A percentile compares a stretch with the other conserved stretches of the same genome.
Conservation (phyloP, 1,139 yeast genomes). For the Pichia inconspicua region DNA sequence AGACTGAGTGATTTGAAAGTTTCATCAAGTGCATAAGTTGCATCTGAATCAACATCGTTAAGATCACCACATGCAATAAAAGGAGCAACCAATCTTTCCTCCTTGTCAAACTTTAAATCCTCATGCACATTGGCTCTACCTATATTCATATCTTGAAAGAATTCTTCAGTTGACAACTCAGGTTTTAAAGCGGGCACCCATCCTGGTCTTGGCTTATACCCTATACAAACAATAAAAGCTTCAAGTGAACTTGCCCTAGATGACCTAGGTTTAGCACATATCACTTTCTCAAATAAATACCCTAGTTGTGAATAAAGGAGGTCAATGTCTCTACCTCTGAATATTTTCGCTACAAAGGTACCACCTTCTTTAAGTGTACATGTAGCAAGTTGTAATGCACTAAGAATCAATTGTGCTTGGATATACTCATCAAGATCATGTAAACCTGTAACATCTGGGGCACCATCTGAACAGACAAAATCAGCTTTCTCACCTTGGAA, state of each 20-base stretch:
- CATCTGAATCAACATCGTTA: conserved; percentile 84
- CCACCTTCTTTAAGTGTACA: conserved; percentile 87
- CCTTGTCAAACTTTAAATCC: conserved; percentile 37
- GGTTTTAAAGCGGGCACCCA: conserved; percentile 66
- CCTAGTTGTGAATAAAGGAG: conserved; percentile 84
- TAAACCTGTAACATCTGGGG: conserved; percentile 96
- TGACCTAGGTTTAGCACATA: conserved; percentile 93
- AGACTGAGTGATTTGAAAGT: conserved; percentile 39
- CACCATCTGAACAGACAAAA: conserved; percentile 94
- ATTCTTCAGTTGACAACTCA: conserved; percentile 62
- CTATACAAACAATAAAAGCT: conserved; percentile 87
- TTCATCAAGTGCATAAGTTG: conserved; percentile 70
- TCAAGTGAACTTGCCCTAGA: conserved; percentile 92
- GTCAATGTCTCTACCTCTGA: conserved; percentile 92
- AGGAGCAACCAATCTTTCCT: conserved; percentile 70
- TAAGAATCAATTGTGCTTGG: conserved; percentile 85
- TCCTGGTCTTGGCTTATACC: conserved; percentile 70
- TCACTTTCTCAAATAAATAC: conserved; percentile 70
- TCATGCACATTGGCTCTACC: conserved; percentile 42
- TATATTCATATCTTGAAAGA: conserved; percentile 52
- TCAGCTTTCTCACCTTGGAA: conserved; percentile 93
- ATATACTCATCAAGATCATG: conserved; percentile 96
- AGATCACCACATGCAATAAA: conserved; percentile 93
- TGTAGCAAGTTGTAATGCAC: conserved; percentile 87
- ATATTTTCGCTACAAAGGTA: conserved; percentile 88